Base-by-base conservation (phyloP, 257 asterid species). In the Nicotiana knightiana region DNA sequence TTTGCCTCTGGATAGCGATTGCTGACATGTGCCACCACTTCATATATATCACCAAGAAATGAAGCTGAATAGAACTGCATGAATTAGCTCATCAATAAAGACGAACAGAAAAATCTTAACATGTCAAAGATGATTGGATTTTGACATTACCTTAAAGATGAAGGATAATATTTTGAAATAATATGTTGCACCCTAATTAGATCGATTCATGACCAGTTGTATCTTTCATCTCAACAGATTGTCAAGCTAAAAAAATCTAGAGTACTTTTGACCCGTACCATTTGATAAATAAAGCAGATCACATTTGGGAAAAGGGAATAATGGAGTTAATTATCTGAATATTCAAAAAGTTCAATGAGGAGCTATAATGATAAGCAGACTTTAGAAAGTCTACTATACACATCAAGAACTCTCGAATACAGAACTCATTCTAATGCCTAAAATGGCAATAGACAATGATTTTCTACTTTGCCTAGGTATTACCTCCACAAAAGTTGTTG, bases 11-110 rank as follows among this genome's bases (percentile, higher is more conserved):
- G 98, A 77, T 93, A 94, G 76, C 94, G 90, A 35, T 33, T 83
- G 32, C 90, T 85, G 63, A 96, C 94, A 85, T 89, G 96, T 64
- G 84, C 90, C 83, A 96, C 95, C 54, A 94, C 97, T 89, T 92
- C 93, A 66, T 93, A 83, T 58, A 96, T 92, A 88, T 96, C 98
- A 82, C 97, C 97, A 37, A 96, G 90, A 90, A 92, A 96, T 54
- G 98, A 96, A 89, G 97, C 97, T 82, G 99, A 96, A 94, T 94
- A 96, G 91, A 96, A 94, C 98, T 96, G 97, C 92, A 91, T 77
- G 84, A 63, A 82, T 75, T 61, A 86, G 85, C 46, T 75, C 63
- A 75, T 21, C 35, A 75, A 75, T 15, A 3, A 51, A 71, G 53
- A 26, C 28, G 63, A 26, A 51, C 26, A 53, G 16, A 75, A 46